Conservation (phyloP, 768 basidiomycete genomes). For the Suillus variegatus region DNA sequence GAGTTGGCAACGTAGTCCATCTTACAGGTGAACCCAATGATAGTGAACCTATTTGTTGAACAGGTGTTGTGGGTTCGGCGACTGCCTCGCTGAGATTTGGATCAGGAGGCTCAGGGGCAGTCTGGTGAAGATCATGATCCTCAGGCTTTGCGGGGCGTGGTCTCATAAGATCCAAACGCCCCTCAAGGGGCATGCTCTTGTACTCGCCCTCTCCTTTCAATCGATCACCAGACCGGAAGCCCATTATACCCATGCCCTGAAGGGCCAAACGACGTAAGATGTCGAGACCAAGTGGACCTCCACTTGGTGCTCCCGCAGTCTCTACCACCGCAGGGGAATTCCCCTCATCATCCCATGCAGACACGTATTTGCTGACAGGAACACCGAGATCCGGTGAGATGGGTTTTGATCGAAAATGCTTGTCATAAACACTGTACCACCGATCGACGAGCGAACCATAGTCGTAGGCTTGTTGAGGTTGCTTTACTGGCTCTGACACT, state of each 20-base stretch:
- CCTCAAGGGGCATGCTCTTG: constrained; percentile 79
- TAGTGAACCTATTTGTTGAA: constrained; percentile 30
- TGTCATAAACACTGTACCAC: constrained; percentile 92
- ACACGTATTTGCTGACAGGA: constrained; percentile 64
- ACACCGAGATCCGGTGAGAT: constrained; percentile 49
- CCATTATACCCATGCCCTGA: constrained; percentile 27
- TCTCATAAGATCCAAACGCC: constrained; percentile 86
- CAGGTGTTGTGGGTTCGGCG: constrained; percentile 39
- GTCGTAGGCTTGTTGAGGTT: constrained; percentile 58
- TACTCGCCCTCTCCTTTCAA: constrained; percentile 67
- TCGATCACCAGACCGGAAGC: constrained; percentile 10
- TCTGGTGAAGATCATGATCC: constrained; percentile 6
- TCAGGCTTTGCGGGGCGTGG: constrained; percentile 25
- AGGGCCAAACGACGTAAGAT: constrained; percentile 38
- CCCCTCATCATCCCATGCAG: constrained; percentile 68
- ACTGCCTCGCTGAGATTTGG: constrained; percentile 22
- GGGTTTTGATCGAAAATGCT: constrained; percentile 69
- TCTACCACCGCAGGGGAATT: neutral
- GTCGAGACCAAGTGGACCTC: constrained; percentile 40
- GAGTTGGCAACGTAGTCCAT: constrained; percentile 61
- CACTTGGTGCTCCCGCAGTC: constrained; percentile 7
- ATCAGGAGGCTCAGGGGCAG: constrained; percentile 9
- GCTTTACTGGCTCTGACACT: constrained; percentile 14
- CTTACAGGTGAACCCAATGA: constrained; percentile 36
- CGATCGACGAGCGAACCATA: constrained; percentile 83